phyloP scores from a whole-genome alignment of 169 alveolate genomes.

The Eimeria zaria region DNA sequence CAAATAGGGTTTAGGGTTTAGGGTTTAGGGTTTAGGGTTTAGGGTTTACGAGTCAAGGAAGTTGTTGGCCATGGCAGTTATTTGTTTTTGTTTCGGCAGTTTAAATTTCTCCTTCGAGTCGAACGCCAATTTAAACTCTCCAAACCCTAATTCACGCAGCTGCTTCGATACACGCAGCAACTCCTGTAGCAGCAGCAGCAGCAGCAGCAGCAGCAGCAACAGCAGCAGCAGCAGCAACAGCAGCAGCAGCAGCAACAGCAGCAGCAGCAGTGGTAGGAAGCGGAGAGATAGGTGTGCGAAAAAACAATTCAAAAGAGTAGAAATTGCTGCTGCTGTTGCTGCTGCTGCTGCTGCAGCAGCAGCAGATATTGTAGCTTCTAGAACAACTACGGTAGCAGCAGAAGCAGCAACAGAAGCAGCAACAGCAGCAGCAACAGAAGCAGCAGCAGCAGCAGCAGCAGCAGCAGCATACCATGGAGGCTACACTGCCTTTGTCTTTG shows the following conservation, averaged over 20 bases:
- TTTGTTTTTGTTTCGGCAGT: not conserved
- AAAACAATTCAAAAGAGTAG: not conserved
- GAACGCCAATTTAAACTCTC: not conserved
- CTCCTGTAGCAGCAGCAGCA: slow-evolving; percentile 12
- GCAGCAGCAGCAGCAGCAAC: slow-evolving; percentile 15
- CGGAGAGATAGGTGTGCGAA: not conserved
- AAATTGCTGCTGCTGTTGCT: not conserved
- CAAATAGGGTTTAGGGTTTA: too few species aligned
- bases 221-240: not conserved
- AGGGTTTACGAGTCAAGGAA: not conserved
- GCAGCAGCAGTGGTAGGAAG: not conserved
- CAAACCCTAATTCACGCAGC: not conserved
- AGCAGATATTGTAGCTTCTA: not conserved
- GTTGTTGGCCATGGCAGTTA: not conserved
- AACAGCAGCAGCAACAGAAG: not conserved
- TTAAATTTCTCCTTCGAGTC: not conserved
- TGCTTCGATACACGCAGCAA: not conserved
- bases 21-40: slow-evolving; percentile 16
- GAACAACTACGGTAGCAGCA: not conserved
- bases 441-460: not conserved
- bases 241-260: not conserved
- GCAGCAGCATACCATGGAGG: not conserved
- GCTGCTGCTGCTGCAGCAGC: not conserved
- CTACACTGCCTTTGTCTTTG: not conserved
- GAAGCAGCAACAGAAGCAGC: not conserved